A percentile compares a stretch with the other conserved stretches of the same genome.
These are phyloP conservation scores for Bruguiera parviflora DNA, from an alignment of 345 rosid genomes.

Conservation along the genomic window DNA sequence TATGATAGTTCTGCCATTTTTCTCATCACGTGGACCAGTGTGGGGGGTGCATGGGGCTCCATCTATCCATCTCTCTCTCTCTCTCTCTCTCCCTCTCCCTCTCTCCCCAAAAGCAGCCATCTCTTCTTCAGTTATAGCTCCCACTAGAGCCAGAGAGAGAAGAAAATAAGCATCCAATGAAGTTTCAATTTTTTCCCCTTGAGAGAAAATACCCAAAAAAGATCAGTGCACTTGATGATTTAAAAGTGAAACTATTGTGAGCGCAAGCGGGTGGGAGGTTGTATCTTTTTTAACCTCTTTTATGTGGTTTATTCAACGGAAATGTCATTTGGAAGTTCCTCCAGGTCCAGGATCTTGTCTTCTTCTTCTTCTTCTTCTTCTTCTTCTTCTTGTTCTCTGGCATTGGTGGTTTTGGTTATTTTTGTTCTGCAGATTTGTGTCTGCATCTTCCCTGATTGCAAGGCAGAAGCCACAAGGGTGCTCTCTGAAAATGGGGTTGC, in stretches of 20 bases:
- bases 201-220: too few relatives aligned
- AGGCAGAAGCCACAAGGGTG: conserved; percentile 50
- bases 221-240: background rate
- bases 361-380: conserved; percentile 17
- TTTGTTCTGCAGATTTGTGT: conserved; percentile 42
- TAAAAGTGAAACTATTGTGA: background rate
- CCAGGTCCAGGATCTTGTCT: conserved; percentile 5
- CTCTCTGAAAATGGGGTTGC: conserved; percentile 25
- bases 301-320: conserved; percentile 30
- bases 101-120: conserved; percentile 20
- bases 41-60: conserved; percentile 9
- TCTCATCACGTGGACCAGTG: conserved; percentile 19
- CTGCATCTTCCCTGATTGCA: conserved; percentile 31
- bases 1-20: conserved; percentile 6
- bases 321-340: conserved; percentile 24
- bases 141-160: background rate
- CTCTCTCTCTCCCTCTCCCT: conserved; percentile 5
- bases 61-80: background rate
- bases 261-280: background rate
- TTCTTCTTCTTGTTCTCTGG: conserved; percentile 20
- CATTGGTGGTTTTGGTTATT: conserved; percentile 16
- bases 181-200: background rate
- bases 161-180: background rate
- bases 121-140: conserved; percentile 9
- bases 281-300: background rate